Evolutionary conservation across 192 early-diverging fungal genomes (phyloP), one percentile per base, ranked within the genome.

Genomic region (Polychytrium aggregatum): DNA sequence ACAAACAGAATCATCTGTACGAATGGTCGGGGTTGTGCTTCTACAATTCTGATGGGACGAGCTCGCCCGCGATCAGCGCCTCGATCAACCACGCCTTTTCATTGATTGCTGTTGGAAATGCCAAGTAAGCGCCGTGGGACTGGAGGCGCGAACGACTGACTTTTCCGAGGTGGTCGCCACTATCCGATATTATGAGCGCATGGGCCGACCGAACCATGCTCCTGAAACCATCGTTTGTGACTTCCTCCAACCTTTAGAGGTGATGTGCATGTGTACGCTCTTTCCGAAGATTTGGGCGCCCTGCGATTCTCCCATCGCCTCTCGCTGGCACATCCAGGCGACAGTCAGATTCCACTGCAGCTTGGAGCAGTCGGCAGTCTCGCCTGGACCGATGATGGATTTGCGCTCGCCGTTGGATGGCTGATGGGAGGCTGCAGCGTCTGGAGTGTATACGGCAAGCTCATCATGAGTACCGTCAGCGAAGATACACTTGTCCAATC

Each of bases 371-470:
- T 81, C 0, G 57, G 52, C 5, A 63, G 71, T 0, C 35, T 87
- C n/a, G 65, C 62, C 18, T 89, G 87, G 87, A 78, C 82, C 22
- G 63, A 65, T 10, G 81, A 86, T 55, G 83, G 85, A 34, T 74
- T 73, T 47, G 79, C 80, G 0, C 54, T 89, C n/a, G 82, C 82
- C 9, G 78, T 78, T 28, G 82, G 79, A 33, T 83, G 76, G 68
- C 57, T 47, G 18, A 47, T 61, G 46, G 77, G 77, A 27, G 84
- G 87, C 11, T 52, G 86, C 18, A 71, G 79, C 0, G 56, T 89
- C 4, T 89, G 87, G 87, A 89, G 83, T 62, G 78, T 80, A 5
- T 89, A 77, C 52, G 87, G 87, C 6, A 63, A 66, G 1, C 49
- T 82, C 13, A 46, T 84, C 7, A 74, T 78, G 40, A 64, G 67